Evolutionary conservation across 2,329 filamentous ascomycete genomes (phyloP), one percentile per base, ranked within the genome.

Genomic region (Cladosporium phlei): DNA sequence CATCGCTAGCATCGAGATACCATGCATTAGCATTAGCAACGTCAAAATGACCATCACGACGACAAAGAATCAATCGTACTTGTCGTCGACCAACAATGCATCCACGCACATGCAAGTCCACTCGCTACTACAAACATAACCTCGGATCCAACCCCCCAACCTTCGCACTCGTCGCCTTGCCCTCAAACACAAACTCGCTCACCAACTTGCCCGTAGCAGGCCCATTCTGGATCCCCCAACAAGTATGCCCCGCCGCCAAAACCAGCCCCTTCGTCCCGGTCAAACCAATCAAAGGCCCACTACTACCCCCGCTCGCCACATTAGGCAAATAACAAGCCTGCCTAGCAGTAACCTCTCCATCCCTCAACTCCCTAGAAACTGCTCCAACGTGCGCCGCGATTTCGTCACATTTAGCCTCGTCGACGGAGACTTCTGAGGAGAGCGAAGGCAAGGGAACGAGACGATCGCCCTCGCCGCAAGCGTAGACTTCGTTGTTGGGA

Each of bases 161-260:
- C 52, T 66, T 61, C 49, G 66, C 71, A 62, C 66, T 72, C 66
- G 52, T 67, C 9, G 63, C 60, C 54, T 54, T 53, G 1, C 70
- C 69, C 19, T 72, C 70, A 61, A 68, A 73, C 25, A 73, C 68
- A 53, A 73, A 60, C 59, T 74, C 71, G 54, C 60, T 65, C 40
- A 75, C 58, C 55, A 71, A 48, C 55, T 69, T 71, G 2, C 69
- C 70, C 27, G 91, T 97, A 1, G 78, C 93, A 1, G 91, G 90
- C 1, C 83, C 88, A 69, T 98, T 97, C 70, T 97, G 91, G 17
- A 98, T 95, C 0, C 93, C 93, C 93, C 93, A 98, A 69, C 91
- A 97, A 1, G 89, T 95, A 71, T 98, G 93, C 0, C 93, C 93
- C 0, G 88, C 78, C 0, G 93, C 93, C 50, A 97, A 73, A 65